These are phyloP conservation scores for Phytophthora melonis DNA, from an alignment of 352 stramenopile species.

Conservation along the genomic window DNA sequence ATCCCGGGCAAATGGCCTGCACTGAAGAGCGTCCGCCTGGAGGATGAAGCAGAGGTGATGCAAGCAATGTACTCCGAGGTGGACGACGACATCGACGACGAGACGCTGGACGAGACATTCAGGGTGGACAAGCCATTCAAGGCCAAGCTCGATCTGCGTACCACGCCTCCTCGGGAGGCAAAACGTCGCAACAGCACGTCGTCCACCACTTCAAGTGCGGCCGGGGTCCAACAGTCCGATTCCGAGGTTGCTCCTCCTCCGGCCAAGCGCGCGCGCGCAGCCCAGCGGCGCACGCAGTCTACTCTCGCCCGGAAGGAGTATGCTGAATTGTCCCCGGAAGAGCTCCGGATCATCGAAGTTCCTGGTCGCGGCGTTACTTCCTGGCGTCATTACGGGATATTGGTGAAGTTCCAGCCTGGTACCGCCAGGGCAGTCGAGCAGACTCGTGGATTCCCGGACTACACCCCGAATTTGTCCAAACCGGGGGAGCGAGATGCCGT, in stretches of 20 bases:
- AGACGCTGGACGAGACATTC: not conserved
- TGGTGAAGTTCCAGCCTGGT: not conserved
- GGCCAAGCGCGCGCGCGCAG: not conserved
- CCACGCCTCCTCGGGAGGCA: not conserved
- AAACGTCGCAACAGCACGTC: not conserved
- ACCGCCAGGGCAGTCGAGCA: not conserved
- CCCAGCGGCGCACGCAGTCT: not conserved
- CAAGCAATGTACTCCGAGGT: not conserved
- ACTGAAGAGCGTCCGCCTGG: not conserved
- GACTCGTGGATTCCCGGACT: not conserved
- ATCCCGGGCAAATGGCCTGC: not conserved
- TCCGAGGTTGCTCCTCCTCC: no score
- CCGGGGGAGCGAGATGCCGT: not conserved
- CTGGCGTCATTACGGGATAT: not conserved
- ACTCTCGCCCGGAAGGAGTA: not conserved
- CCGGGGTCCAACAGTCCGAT: not conserved
- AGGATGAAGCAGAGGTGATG: not conserved
- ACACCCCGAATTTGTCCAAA: not conserved
- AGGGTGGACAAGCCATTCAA: not conserved
- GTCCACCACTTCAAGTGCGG: no score
- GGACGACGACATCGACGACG: not conserved
- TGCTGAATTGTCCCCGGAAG: not conserved
- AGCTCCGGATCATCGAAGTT: not conserved
- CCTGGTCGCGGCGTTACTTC: not conserved
- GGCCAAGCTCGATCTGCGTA: not conserved